Conservation (phyloP, 2,329 filamentous ascomycete species). For the Trichoderma breve region DNA sequence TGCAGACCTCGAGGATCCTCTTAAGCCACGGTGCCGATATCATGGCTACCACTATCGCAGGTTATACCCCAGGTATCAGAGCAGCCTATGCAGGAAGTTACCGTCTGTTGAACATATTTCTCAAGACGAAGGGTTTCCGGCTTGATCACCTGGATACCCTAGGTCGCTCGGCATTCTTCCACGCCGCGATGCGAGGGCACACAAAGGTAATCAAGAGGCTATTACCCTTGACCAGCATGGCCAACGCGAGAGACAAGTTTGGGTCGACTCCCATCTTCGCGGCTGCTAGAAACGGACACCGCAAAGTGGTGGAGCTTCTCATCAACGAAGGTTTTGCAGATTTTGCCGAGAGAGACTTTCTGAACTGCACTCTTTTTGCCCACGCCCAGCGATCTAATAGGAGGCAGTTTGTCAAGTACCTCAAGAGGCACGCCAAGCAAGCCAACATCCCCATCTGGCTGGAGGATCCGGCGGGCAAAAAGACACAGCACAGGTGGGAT, state of each 20-base stretch:
- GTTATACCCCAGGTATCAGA: constrained; percentile 9
- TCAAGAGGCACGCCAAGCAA: neutral
- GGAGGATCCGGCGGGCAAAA: constrained; percentile 4
- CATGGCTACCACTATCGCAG: neutral
- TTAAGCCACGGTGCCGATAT: constrained; percentile 13
- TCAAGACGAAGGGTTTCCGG: neutral
- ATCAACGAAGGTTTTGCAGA: neutral
- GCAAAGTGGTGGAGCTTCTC: neutral
- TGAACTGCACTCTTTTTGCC: constrained; percentile 8
- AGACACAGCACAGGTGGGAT: neutral
- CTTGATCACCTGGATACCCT: constrained; percentile 8
- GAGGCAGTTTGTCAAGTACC: neutral
- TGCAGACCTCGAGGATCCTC: constrained; percentile 1
- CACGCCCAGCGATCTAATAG: neutral
- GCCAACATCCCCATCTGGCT: neutral
- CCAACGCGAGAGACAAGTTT: constrained; percentile 5
- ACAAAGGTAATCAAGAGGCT: neutral
- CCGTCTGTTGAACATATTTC: neutral
- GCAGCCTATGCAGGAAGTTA: constrained; percentile 12
- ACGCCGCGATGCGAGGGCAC: constrained; percentile 19
- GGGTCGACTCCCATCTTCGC: constrained; percentile 18
- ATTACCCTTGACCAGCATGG: constrained; percentile 3
- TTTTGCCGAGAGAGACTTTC: constrained; percentile 9
- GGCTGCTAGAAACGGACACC: constrained; percentile 19
- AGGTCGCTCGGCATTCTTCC: constrained; percentile 18